These are phyloP conservation scores for Rutidosis leptorrhynchoides DNA, from an alignment of 129 eudicot genomes.

Conservation along the genomic window DNA sequence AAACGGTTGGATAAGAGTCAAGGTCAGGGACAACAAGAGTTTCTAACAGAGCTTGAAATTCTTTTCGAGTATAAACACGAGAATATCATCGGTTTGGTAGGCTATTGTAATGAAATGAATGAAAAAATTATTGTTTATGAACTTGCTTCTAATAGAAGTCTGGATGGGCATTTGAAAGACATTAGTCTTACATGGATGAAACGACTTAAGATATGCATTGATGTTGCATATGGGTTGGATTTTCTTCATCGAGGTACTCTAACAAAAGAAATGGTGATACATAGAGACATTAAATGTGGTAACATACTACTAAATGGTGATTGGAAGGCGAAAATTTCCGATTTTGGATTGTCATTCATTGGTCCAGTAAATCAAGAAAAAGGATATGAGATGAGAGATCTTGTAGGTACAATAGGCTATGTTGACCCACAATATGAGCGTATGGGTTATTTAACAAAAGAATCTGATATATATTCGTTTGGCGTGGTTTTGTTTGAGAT, in stretches of 20 bases:
- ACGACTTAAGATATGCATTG: conserved; percentile 1
- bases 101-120: background rate
- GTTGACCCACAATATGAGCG: background rate
- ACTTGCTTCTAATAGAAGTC: background rate
- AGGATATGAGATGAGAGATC: background rate
- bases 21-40: background rate
- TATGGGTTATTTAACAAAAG: background rate
- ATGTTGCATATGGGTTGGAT: background rate
- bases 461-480: background rate
- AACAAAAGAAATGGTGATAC: conserved; percentile 8
- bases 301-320: background rate
- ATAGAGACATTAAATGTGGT: background rate
- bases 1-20: background rate
- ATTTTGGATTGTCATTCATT: background rate
- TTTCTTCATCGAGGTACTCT: background rate
- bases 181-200: background rate
- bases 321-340: background rate
- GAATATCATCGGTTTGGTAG: background rate
- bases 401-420: background rate
- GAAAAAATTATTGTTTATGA: background rate
- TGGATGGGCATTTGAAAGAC: background rate
- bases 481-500: background rate
- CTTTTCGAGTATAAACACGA: background rate
- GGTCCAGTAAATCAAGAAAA: background rate
- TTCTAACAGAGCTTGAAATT: background rate